Base-by-base conservation (phyloP, 139 green algal genomes). In the Mychonastes homosphaera region DNA sequence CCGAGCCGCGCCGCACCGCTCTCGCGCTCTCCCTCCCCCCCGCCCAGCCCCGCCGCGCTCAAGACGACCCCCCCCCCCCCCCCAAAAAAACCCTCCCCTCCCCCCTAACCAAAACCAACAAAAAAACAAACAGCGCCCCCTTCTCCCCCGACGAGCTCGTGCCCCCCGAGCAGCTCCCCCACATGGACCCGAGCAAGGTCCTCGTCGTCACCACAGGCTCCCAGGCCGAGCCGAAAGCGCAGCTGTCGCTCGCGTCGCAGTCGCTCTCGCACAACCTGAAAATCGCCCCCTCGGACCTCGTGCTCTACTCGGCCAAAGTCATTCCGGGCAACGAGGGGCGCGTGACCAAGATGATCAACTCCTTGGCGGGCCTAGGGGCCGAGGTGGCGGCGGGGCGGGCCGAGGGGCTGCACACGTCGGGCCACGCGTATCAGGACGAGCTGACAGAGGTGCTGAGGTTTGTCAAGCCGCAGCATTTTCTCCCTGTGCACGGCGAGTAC, bases 401-500 rank as follows among this genome's bases (percentile, higher is more conserved):
- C 8, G 82, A 92, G 38, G 77, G 80, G 34, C 75, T 98, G 64
- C 91, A 98, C 69, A 87, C 87, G 35, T 71, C 60, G 12, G 83
- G 82, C 7, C 84, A 90, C 54, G 85, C 84, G 1, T 94, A 91
- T 52, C 76, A 84, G 70, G 87, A 80, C 33, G 77, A 94, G 65
- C 67, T 96, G 36, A 72, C 84, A 65, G 90, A 97, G 79, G 69
- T 97, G 30, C 63, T 99, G 54, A 71, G 79, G 13, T 69, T 87
- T 18, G 79, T 95, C 12, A 89, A 93, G 65, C 92, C 92, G 15
- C 86, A 98, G 74, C 87, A 97, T 78, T 99, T 99, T 64, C 68
- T 99, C 61, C 92, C 92, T 0, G 89, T 99, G 43, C 92, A 99
- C 61, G 92, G 92, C 2, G 92, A 98, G 84, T 96, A 92, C 65